A percentile compares a stretch with the other conserved stretches of the same genome.
phyloP scores from a whole-genome alignment of 139 green algal species.

The Volvox africanus region DNA sequence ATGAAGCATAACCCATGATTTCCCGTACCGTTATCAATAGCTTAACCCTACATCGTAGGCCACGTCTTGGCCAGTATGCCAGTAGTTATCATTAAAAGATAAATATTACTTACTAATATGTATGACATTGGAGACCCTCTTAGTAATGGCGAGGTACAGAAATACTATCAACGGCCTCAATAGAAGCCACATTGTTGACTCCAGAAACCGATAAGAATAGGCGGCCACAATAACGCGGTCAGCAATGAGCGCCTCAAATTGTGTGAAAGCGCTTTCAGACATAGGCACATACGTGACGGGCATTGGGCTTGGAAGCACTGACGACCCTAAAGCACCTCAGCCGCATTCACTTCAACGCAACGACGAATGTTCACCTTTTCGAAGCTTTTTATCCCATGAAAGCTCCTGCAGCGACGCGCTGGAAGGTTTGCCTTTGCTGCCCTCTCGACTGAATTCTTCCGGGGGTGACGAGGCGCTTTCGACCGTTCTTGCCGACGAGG shows the following conservation, averaged over 20 bases:
- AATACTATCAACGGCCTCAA: no score
- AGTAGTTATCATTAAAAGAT: no score
- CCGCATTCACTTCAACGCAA: not conserved
- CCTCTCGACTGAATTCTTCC: constrained; percentile 2
- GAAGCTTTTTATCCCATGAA: not conserved
- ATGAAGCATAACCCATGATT: no score
- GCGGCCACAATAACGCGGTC: not conserved
- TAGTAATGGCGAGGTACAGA: no score
- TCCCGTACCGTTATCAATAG: no score
- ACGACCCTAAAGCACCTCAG: not conserved
- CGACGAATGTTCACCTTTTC: not conserved
- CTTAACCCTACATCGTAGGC: no score
- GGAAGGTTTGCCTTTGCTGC: not conserved
- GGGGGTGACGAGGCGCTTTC: not conserved
- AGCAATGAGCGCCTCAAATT: not conserved
- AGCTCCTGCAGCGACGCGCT: constrained; percentile 1
- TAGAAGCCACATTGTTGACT: no score
- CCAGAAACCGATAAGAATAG: no score
- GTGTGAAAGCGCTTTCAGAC: not conserved
- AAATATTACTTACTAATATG: no score
- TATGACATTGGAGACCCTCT: no score
- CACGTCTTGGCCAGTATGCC: no score
- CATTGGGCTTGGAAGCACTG: not conserved
- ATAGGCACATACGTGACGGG: not conserved
- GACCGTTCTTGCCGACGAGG: not conserved